A percentile compares a stretch with the other conserved stretches of the same genome.
phyloP scores from a whole-genome alignment of 345 rosid genomes.

The Draba incana region DNA sequence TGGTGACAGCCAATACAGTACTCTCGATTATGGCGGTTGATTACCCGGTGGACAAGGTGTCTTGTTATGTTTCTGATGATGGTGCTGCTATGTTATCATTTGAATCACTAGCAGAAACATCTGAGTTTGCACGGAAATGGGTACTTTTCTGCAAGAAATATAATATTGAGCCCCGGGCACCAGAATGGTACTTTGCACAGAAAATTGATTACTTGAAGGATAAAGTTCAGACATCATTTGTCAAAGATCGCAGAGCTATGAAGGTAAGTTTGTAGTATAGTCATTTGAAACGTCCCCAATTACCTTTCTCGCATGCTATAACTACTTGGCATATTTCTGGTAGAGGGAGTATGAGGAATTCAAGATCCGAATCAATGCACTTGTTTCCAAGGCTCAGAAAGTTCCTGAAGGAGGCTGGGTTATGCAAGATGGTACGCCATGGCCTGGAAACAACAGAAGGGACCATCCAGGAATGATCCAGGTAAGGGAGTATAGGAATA shows the following conservation, averaged over 20 bases:
- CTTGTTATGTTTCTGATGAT: conserved; percentile 94
- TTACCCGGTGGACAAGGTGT: conserved; percentile 93
- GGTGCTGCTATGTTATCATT: conserved; percentile 96
- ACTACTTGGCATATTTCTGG: conserved; percentile 27
- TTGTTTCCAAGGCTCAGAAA: conserved; percentile 86
- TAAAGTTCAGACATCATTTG: conserved; percentile 90
- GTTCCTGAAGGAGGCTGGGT: conserved; percentile 96
- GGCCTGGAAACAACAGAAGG: conserved; percentile 97
- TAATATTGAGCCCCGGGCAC: conserved; percentile 90
- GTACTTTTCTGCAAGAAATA: conserved; percentile 90
- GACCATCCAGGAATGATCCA: conserved; percentile 99
- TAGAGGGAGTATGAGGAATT: conserved; percentile 97
- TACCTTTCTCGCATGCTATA: neutral
- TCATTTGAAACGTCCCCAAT: conserved; percentile 10
- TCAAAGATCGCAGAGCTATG: conserved; percentile 97
- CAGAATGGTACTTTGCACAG: conserved; percentile 87
- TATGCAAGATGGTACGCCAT: conserved; percentile 98
- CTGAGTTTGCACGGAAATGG: conserved; percentile 95
- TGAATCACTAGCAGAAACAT: conserved; percentile 87
- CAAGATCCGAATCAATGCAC: conserved; percentile 81
- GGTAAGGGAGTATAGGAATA: conserved; percentile 48
- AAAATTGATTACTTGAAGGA: conserved; percentile 93
- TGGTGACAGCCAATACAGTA: conserved; percentile 92
- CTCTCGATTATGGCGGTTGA: conserved; percentile 92
- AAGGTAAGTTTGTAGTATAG: conserved; percentile 54